phyloP scores from a whole-genome alignment of 2,329 filamentous ascomycete genomes.

The Botryosphaeria dothidea region DNA sequence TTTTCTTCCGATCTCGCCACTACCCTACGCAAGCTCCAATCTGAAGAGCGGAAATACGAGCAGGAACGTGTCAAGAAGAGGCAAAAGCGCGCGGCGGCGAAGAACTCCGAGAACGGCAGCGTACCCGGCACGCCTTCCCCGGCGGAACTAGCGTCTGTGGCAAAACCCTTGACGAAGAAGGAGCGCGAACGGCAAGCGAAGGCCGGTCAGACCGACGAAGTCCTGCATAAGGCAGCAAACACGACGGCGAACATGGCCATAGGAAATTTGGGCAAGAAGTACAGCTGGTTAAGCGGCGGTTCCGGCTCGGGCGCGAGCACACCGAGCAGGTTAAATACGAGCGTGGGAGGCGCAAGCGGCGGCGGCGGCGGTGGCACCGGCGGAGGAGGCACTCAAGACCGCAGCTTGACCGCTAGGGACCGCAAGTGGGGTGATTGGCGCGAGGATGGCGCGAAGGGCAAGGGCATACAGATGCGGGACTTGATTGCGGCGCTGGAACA shows the following conservation, averaged over 20 bases:
- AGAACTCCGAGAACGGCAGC: constrained; percentile 22
- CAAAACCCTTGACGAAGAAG: constrained; percentile 73
- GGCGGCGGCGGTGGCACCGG: constrained; percentile 29
- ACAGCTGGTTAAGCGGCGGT: constrained; percentile 71
- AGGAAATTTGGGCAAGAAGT: constrained; percentile 68
- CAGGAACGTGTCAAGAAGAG: constrained; percentile 49
- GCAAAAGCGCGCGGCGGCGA: constrained; percentile 40
- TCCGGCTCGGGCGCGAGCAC: constrained; percentile 33
- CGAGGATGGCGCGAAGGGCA: constrained; percentile 69
- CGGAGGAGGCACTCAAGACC: constrained; percentile 35
- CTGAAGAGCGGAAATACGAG: constrained; percentile 11
- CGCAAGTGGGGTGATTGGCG: constrained; percentile 71
- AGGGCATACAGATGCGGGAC: constrained; percentile 79
- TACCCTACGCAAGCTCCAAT: constrained; percentile 64
- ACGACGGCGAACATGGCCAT: constrained; percentile 77
- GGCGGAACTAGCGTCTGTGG: constrained; percentile 28
- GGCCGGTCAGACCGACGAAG: constrained; percentile 71
- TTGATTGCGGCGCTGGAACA: constrained; percentile 77
- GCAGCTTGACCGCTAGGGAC: constrained; percentile 57
- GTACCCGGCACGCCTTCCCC: constrained; percentile 31
- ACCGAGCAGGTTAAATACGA: constrained; percentile 30
- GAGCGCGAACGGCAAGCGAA: constrained; percentile 78
- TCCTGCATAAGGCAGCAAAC: constrained; percentile 80
- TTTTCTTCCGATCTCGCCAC: constrained; percentile 63
- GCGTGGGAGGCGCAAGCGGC: constrained; percentile 22